Base-by-base conservation (phyloP, 495 filamentous ascomycete genomes). In the Rusavskia elegans region DNA sequence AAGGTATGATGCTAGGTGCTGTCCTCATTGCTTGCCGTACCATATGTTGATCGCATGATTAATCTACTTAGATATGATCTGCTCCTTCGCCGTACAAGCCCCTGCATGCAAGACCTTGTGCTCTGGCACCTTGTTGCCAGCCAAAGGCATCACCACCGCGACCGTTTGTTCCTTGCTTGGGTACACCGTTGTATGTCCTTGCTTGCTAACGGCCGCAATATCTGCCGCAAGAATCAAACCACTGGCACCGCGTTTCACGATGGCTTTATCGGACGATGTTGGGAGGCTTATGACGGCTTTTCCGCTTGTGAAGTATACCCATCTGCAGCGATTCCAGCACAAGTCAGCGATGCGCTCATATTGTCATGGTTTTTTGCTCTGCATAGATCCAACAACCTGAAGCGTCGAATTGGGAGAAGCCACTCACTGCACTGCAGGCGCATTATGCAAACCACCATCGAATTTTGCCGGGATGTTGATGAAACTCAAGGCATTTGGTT, bases 401-500 rank as follows among this genome's bases (percentile, higher is more conserved):
- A 35, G 32, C 16, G 5, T 42, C 20, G n/a, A 17, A 35, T 17
- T 13, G 8, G 40, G 14, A 55, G 27, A 16, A 30, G 40, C 37
- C 20, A 55, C 71, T 50, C 60, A 76, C 77, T 77, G 77, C 40
- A 57, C 54, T 4, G 57, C 53, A 13, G 77, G 77, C 35, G 74
- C 74, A 54, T 71, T 72, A 53, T 79, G 77, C 36, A 64, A 48
- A 1, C 74, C 75, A 0, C 73, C 74, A 53, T 79, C 63, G 46
- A 71, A 79, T 0, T 56, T 45, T 1, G 62, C 56, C 2, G 76
- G 74, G 14, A 78, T 48, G 17, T 72, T 51, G 2, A 59, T 55
- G 51, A 70, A 76, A 13, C 63, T 56, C 7, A 71, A 55, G 38
- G 71, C 70, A 1, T 49, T 56, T 2, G 59, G 44, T 32, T 60